These are phyloP conservation scores for Ogataea pini DNA, from an alignment of 805 yeast species.

Conservation along the genomic window DNA sequence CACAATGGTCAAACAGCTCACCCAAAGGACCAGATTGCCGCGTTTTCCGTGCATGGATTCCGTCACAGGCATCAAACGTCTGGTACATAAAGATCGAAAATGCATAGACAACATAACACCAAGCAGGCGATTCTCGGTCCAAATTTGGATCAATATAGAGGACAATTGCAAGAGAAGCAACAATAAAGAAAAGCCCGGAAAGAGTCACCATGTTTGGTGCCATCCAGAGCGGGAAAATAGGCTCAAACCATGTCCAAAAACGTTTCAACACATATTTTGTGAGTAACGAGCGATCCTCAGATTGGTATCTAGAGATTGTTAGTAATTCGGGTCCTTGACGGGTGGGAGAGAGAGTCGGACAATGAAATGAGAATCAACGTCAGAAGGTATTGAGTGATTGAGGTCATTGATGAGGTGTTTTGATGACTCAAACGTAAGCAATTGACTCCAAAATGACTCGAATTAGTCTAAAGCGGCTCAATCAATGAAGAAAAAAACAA, in stretches of 20 bases:
- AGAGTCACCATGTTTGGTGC: slow-evolving; percentile 93
- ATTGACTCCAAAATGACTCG: too few species aligned
- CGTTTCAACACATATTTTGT: slow-evolving; percentile 77
- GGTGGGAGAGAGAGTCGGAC: not conserved
- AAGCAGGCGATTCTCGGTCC: slow-evolving; percentile 59
- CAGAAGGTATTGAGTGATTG: too few species aligned
- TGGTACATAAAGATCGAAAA: slow-evolving; percentile 86
- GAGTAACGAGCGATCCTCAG: slow-evolving; percentile 78
- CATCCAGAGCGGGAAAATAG: slow-evolving; percentile 78
- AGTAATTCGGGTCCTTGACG: too few species aligned
- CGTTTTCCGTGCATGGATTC: slow-evolving; percentile 91
- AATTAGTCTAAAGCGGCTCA: too few species aligned
- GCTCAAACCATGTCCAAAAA: slow-evolving; percentile 76
- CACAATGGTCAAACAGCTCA: slow-evolving; percentile 90
- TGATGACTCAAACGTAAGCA: too few species aligned
- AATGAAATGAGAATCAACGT: not conserved
- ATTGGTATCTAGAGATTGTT: slow-evolving; percentile 45
- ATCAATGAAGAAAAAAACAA: too few species aligned
- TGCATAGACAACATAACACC: slow-evolving; percentile 79
- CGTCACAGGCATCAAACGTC: slow-evolving; percentile 96
- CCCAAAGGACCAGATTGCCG: slow-evolving; percentile 96
- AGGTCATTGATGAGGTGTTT: too few species aligned
- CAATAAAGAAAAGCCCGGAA: slow-evolving; percentile 71
- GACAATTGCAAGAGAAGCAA: slow-evolving; percentile 62
- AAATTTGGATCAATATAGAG: slow-evolving; percentile 74